These are phyloP conservation scores for Vigna unguiculata DNA, from an alignment of 306 rosid species.

Conservation along the genomic window DNA sequence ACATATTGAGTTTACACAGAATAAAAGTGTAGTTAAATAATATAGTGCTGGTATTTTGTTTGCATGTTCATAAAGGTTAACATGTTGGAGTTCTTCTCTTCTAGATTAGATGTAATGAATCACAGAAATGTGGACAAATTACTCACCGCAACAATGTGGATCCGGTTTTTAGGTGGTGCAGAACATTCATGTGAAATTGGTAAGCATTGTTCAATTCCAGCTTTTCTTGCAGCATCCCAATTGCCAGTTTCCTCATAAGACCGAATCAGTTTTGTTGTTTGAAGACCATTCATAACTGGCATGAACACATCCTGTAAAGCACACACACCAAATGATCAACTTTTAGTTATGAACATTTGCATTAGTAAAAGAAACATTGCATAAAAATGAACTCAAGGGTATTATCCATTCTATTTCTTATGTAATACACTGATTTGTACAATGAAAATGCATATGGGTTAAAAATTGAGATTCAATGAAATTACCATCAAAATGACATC, in stretches of 20 bases:
- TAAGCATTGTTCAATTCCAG: slow-evolving; percentile 63
- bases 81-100: slow-evolving; percentile 12
- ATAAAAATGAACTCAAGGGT: slow-evolving; percentile 10
- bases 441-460: background rate
- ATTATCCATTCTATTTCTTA: slow-evolving; percentile 12
- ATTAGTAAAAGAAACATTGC: background rate
- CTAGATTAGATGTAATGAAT: background rate
- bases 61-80: background rate
- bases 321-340: background rate
- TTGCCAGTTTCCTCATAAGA: slow-evolving; percentile 86
- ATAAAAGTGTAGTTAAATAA: slow-evolving; percentile 4
- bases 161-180: slow-evolving; percentile 49
- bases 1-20: slow-evolving; percentile 11
- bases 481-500: slow-evolving; percentile 84
- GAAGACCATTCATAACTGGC: slow-evolving; percentile 96
- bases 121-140: slow-evolving; percentile 8
- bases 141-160: slow-evolving; percentile 83
- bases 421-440: background rate
- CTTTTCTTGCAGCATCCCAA: slow-evolving; percentile 81
- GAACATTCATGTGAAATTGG: slow-evolving; percentile 45
- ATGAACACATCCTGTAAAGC: slow-evolving; percentile 82
- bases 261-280: slow-evolving; percentile 88
- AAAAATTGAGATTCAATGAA: slow-evolving; percentile 37
- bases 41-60: background rate
- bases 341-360: background rate